These are phyloP conservation scores for Fonsecaea pedrosoi DNA, from an alignment of 2,329 filamentous ascomycete genomes.

Conservation along the genomic window DNA sequence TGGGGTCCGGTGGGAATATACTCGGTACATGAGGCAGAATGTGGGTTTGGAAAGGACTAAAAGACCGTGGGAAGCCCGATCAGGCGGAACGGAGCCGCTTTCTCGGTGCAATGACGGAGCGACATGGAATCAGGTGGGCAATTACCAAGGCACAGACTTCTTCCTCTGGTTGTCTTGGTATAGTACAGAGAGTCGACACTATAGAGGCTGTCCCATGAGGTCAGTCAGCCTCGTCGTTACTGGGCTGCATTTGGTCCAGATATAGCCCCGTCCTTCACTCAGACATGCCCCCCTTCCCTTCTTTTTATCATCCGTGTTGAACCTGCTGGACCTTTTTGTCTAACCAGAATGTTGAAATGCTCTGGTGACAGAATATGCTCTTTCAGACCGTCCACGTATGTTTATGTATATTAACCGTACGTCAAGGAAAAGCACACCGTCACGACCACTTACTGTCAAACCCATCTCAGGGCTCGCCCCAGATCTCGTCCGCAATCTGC, in stretches of 20 bases:
- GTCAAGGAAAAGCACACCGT: background rate
- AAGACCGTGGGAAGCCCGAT: slow-evolving; percentile 5
- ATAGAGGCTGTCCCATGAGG: background rate
- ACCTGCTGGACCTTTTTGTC: slow-evolving; percentile 24
- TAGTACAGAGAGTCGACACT: too few species aligned
- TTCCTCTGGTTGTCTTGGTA: too few species aligned
- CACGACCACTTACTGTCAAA: background rate
- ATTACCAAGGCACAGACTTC: background rate
- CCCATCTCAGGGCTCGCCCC: slow-evolving; percentile 56
- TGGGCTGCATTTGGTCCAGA: background rate
- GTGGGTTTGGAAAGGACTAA: background rate
- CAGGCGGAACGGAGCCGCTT: background rate
- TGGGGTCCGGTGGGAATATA: background rate
- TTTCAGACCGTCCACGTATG: background rate
- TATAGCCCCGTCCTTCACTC: background rate
- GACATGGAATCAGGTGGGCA: background rate
- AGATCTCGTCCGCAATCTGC: slow-evolving; percentile 71
- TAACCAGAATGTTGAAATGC: slow-evolving; percentile 29
- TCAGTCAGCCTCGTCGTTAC: background rate
- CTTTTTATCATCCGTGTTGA: slow-evolving; percentile 17
- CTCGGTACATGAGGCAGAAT: background rate
- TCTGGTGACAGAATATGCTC: slow-evolving; percentile 25
- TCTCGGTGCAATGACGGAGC: slow-evolving; percentile 21
- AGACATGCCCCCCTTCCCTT: background rate
- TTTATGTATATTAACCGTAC: background rate